phyloP scores from a whole-genome alignment of 768 basidiomycete species.

The Lactarius akahatsu region DNA sequence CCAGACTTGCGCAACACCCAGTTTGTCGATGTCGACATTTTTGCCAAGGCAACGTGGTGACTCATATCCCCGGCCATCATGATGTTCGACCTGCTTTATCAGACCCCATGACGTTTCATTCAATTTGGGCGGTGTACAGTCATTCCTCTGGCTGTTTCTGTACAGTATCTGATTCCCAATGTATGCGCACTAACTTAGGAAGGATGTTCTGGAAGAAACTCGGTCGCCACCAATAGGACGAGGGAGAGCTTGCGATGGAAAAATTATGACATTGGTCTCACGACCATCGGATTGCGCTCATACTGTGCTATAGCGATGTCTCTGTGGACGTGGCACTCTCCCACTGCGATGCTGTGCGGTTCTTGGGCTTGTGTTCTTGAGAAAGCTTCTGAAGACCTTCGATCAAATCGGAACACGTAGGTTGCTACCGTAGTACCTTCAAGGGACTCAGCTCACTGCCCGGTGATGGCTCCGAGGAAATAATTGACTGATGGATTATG shows the following conservation, averaged over 20 bases:
- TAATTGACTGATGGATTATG: not conserved
- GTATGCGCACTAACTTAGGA: too few species aligned
- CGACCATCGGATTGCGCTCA: not conserved
- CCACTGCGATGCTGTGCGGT: not conserved
- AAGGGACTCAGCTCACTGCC: too few species aligned
- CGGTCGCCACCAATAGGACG: not conserved
- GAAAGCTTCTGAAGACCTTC: not conserved
- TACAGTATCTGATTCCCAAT: not conserved
- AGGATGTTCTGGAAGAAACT: not conserved
- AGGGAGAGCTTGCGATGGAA: not conserved
- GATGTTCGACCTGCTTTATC: not conserved
- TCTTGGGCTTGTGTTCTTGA: not conserved
- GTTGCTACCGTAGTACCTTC: too few species aligned
- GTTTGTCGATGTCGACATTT: too few species aligned
- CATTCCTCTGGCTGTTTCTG: not conserved
- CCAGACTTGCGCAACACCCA: too few species aligned
- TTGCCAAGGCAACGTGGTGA: too few species aligned
- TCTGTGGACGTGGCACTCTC: not conserved
- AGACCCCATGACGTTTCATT: not conserved
- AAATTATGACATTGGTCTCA: not conserved
- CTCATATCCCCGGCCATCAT: too few species aligned
- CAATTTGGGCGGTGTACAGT: not conserved
- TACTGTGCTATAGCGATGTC: not conserved
- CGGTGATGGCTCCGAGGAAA: not conserved
- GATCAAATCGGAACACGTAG: not conserved